Evolutionary conservation across 2,329 filamentous ascomycete species (phyloP).

Genomic region (Fusarium mangiferae): DNA sequence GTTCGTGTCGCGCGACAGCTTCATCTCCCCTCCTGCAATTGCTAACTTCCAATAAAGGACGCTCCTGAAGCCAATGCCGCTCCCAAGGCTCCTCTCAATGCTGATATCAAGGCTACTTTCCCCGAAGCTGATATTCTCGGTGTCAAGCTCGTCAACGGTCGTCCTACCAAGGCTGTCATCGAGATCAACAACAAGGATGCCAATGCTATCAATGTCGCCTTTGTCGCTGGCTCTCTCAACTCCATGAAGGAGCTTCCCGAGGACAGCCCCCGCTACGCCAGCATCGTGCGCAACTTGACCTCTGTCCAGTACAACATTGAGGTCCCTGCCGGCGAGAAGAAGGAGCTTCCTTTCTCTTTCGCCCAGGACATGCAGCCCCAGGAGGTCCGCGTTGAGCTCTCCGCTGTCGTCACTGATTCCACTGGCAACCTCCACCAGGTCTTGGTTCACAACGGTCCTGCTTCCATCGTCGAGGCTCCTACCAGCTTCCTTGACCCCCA

Average conservation of each 20-base stretch:
- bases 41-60: slow-evolving; percentile 9
- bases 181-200: slow-evolving; percentile 87
- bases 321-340: slow-evolving; percentile 79
- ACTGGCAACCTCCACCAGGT: slow-evolving; percentile 79
- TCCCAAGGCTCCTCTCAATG: slow-evolving; percentile 58
- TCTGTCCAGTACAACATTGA: slow-evolving; percentile 76
- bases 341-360: slow-evolving; percentile 84
- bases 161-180: slow-evolving; percentile 83
- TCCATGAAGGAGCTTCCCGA: slow-evolving; percentile 63
- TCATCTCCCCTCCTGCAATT: neutral
- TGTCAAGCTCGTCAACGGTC: slow-evolving; percentile 94
- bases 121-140: slow-evolving; percentile 86
- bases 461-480: slow-evolving; percentile 88
- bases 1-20: slow-evolving; percentile 56
- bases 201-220: slow-evolving; percentile 76
- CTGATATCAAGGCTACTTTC: slow-evolving; percentile 72
- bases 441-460: slow-evolving; percentile 81
- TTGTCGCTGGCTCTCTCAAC: slow-evolving; percentile 80
- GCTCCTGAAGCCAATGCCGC: slow-evolving; percentile 36
- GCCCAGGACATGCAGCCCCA: slow-evolving; percentile 92
- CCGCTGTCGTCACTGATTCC: slow-evolving; percentile 76
- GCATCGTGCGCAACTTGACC: slow-evolving; percentile 86
- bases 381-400: slow-evolving; percentile 82
- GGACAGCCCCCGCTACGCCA: slow-evolving; percentile 56
- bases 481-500: slow-evolving; percentile 94